phyloP scores from a whole-genome alignment of 2,329 filamentous ascomycete species.

The Cladorrhinum sp. region DNA sequence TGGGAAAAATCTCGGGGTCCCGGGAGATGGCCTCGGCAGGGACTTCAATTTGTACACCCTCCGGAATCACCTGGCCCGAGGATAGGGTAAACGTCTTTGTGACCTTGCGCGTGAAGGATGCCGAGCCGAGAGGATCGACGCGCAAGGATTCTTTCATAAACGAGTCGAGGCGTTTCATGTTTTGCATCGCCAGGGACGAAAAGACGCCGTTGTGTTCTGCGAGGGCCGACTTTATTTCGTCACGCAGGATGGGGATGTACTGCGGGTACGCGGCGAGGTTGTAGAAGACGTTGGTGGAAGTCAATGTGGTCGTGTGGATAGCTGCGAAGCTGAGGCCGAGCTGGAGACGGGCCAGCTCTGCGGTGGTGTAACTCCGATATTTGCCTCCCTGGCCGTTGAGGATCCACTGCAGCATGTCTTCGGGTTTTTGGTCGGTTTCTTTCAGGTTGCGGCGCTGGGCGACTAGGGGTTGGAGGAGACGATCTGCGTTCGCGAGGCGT shows the following conservation, averaged over 20 bases:
- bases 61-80: conserved; percentile 49
- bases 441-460: conserved; percentile 28
- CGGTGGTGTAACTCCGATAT: conserved; percentile 31
- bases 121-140: conserved; percentile 27
- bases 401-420: conserved; percentile 50
- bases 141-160: conserved; percentile 34
- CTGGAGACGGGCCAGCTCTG: conserved; percentile 41
- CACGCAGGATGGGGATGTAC: conserved; percentile 47
- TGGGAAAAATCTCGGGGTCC: conserved; percentile 37
- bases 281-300: conserved; percentile 49
- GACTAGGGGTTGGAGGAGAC: conserved; percentile 38
- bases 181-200: conserved; percentile 29
- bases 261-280: conserved; percentile 51
- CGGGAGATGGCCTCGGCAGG: conserved; percentile 36
- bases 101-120: conserved; percentile 50
- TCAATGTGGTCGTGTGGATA: conserved; percentile 50
- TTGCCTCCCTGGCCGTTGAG: conserved; percentile 38
- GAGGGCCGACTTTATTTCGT: conserved; percentile 45
- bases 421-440: conserved; percentile 33
- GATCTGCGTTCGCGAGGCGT: conserved; percentile 33
- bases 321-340: conserved; percentile 46
- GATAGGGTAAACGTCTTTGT: conserved; percentile 50
- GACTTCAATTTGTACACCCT: conserved; percentile 43
- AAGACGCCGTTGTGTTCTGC: conserved; percentile 32
- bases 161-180: conserved; percentile 36